Evolutionary conservation across 805 yeast species (phyloP).

Genomic region (Saccharomycopsis synnaedendra): DNA sequence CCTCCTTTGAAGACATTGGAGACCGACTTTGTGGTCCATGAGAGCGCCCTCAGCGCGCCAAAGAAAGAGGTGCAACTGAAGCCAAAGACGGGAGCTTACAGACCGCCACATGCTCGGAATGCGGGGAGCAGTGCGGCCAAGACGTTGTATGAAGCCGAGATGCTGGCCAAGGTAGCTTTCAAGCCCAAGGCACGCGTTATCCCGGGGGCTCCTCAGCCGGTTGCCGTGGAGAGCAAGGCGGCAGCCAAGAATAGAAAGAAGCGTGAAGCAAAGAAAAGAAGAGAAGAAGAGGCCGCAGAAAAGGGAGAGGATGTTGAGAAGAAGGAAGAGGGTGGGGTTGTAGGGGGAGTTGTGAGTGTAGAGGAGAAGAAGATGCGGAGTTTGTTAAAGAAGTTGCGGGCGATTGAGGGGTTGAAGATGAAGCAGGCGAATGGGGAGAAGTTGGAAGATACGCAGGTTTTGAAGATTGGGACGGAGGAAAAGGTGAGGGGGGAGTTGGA

Average conservation of each 20-base stretch:
- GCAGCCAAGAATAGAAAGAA: conserved; percentile 70
- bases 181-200: conserved; percentile 29
- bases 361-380: conserved; percentile 92
- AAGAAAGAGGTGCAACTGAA: conserved; percentile 20
- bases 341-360: conserved; percentile 54
- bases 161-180: conserved; percentile 22
- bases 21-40: conserved; percentile 58
- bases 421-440: conserved; percentile 76
- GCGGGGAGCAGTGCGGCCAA: conserved; percentile 26
- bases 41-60: conserved; percentile 43
- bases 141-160: conserved; percentile 49
- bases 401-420: conserved; percentile 83
- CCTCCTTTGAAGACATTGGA: conserved; percentile 28
- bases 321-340: conserved; percentile 28
- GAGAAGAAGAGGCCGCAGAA: conserved; percentile 11
- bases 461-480: conserved; percentile 80
- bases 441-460: conserved; percentile 85
- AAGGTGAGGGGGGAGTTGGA: conserved; percentile 66
- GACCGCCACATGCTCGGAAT: conserved; percentile 90
- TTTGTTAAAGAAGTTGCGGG: conserved; percentile 83
- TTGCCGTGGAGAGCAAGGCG: conserved; percentile 40
- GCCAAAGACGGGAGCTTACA: conserved; percentile 74
- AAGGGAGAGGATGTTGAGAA: conserved; percentile 5
- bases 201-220: conserved; percentile 44
- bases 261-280: conserved; percentile 46